Percentiles rank a stretch among this genome's conserved stretches.
phyloP scores from a whole-genome alignment of 75 land plant species.

The Picea sitchensis region DNA sequence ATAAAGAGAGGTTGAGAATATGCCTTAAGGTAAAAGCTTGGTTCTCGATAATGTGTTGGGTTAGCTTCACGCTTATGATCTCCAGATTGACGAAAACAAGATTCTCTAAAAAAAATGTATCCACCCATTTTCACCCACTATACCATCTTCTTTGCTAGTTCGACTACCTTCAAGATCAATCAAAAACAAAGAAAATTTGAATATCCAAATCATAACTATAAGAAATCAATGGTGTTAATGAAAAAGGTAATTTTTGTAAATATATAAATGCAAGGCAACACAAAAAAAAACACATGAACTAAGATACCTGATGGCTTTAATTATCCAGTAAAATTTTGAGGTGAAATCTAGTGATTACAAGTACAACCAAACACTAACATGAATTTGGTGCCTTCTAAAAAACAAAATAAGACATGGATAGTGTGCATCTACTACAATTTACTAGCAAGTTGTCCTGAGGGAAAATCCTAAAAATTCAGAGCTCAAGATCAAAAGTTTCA shows the following conservation, averaged over 20 bases:
- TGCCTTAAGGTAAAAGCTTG: conserved; percentile 95
- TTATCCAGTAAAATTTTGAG: no score
- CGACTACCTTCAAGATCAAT: conserved; percentile 48
- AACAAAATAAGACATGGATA: no score
- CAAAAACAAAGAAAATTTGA: neutral
- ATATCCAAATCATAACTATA: neutral
- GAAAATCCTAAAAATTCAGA: no score
- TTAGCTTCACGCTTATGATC: conserved; percentile 82
- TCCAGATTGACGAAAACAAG: conserved; percentile 98
- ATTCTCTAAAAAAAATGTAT: conserved; percentile 88
- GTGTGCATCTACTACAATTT: no score
- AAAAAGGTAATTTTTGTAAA: neutral
- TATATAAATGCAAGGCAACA: neutral
- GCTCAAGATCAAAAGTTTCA: no score
- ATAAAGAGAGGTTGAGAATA: neutral
- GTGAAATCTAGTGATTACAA: no score
- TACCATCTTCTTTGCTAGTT: conserved; percentile 61
- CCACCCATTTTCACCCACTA: conserved; percentile 93
- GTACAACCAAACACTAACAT: neutral
- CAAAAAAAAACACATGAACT: neutral
- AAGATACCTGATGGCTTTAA: neutral
- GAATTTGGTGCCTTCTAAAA: no score
- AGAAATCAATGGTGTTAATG: neutral
- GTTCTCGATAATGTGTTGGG: conserved; percentile 94
- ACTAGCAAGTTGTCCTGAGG: no score